A percentile compares a stretch with the other conserved stretches of the same genome.
Evolutionary conservation across 495 filamentous ascomycete species (phyloP).

Genomic region (Aspergillus nidulans): DNA sequence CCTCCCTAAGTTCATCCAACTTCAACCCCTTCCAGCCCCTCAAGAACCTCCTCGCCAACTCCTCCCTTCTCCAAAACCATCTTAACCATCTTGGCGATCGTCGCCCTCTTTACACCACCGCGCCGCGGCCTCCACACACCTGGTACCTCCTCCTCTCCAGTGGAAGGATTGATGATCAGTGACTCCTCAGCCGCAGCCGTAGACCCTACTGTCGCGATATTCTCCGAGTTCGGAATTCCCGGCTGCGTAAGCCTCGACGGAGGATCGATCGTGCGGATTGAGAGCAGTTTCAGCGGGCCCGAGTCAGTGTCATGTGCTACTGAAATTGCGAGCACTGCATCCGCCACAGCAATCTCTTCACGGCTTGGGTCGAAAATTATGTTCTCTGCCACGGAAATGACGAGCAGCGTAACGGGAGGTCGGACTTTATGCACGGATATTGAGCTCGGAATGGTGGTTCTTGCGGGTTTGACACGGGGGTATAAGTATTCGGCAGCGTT

Average conservation of each 20-base stretch:
- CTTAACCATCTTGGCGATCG: constrained; percentile 63
- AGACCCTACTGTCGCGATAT: constrained; percentile 54
- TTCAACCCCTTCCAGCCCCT: constrained; percentile 61
- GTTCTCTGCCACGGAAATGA: constrained; percentile 79
- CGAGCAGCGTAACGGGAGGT: constrained; percentile 84
- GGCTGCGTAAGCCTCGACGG: constrained; percentile 66
- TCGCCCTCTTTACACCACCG: constrained; percentile 66
- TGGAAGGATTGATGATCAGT: constrained; percentile 22
- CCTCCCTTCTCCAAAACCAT: constrained; percentile 65
- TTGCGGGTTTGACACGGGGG: constrained; percentile 38
- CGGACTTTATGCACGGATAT: constrained; percentile 31
- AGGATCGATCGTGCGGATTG: constrained; percentile 64
- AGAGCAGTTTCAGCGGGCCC: constrained; percentile 47
- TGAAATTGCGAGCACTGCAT: constrained; percentile 78
- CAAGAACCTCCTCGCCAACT: constrained; percentile 78
- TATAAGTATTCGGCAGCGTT: constrained; percentile 74
- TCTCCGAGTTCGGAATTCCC: constrained; percentile 64
- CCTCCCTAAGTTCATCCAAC: constrained; percentile 27
- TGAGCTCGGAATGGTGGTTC: neutral
- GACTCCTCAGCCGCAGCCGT: constrained; percentile 28
- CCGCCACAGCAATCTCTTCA: constrained; percentile 89
- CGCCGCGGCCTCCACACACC: constrained; percentile 76
- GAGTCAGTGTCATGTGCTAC: constrained; percentile 41
- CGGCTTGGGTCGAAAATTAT: constrained; percentile 89
- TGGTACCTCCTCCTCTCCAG: constrained; percentile 52